Percentiles rank a stretch among this genome's conserved stretches.
These are phyloP conservation scores for Dichomitus squalens DNA, from an alignment of 1,284 basidiomycete species.

Conservation along the genomic window DNA sequence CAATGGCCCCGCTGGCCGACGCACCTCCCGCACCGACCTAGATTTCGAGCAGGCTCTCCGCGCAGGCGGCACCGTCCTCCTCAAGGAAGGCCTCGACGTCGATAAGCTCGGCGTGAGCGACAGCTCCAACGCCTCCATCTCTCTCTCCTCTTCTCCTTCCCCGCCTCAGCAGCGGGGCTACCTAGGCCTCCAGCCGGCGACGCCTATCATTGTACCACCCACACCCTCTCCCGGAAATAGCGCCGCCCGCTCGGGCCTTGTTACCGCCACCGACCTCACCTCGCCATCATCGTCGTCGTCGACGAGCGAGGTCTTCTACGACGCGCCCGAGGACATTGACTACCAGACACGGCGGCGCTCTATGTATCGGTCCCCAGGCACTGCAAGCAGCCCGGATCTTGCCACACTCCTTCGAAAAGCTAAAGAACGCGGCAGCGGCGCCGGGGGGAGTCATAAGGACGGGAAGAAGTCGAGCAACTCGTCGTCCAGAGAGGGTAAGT, in stretches of 20 bases:
- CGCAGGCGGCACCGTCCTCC: slow-evolving; percentile 61
- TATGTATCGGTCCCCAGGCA: slow-evolving; percentile 85
- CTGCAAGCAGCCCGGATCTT: slow-evolving; percentile 86
- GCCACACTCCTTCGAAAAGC: slow-evolving; percentile 82
- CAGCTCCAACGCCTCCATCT: slow-evolving; percentile 36
- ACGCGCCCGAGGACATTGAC: slow-evolving; percentile 60
- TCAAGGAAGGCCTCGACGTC: slow-evolving; percentile 71
- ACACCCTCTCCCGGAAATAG: slow-evolving; percentile 46
- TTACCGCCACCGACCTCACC: slow-evolving; percentile 32
- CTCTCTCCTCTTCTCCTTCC: slow-evolving; percentile 29
- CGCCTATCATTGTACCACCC: slow-evolving; percentile 58
- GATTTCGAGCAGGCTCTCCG: slow-evolving; percentile 79
- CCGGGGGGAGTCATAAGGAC: slow-evolving; percentile 40
- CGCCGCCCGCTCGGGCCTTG: slow-evolving; percentile 28
- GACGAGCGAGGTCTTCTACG: slow-evolving; percentile 58
- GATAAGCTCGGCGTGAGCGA: slow-evolving; percentile 54
- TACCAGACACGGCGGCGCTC: slow-evolving; percentile 76
- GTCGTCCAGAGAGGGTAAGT: slow-evolving; percentile 43
- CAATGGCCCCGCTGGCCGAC: slow-evolving; percentile 37
- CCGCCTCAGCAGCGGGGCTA: slow-evolving; percentile 32
- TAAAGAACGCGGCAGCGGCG: slow-evolving; percentile 58
- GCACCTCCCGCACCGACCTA: slow-evolving; percentile 67
- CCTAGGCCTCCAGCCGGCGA: slow-evolving; percentile 39
- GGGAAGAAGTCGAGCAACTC: slow-evolving; percentile 50
- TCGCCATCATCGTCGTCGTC: slow-evolving; percentile 43